Evolutionary conservation across 495 filamentous ascomycete genomes (phyloP).

Genomic region (Chaetomium tenue): DNA sequence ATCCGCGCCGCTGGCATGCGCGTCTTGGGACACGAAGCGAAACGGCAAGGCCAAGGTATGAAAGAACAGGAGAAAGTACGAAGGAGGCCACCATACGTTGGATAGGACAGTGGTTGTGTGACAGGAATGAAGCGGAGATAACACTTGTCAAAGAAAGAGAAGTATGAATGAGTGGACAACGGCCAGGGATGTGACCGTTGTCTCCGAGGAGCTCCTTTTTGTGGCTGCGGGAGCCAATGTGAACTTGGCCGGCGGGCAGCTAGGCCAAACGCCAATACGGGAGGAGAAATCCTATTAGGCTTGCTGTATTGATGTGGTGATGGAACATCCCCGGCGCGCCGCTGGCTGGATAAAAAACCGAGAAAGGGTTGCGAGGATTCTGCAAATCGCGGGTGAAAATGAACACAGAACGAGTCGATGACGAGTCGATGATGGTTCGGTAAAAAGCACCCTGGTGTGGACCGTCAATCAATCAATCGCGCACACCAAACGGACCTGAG

Average conservation of each 20-base stretch:
- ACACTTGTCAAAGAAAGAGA: constrained; percentile 35
- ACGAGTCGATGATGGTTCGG: neutral
- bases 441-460: neutral
- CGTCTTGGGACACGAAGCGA: neutral
- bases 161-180: constrained; percentile 18
- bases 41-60: neutral
- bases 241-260: neutral
- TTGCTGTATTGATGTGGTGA: neutral
- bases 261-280: neutral
- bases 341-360: constrained; percentile 12
- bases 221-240: constrained; percentile 1
- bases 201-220: constrained; percentile 4
- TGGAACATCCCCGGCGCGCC: constrained; percentile 9
- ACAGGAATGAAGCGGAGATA: constrained; percentile 14
- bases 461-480: neutral
- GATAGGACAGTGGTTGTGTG: constrained; percentile 5
- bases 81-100: neutral
- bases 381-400: neutral
- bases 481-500: constrained; percentile 2
- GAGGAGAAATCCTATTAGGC: neutral
- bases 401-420: neutral
- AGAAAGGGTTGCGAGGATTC: neutral
- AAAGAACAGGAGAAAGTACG: constrained; percentile 14
- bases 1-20: neutral
- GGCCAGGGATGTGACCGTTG: constrained; percentile 18